Conservation (phyloP, 192 early-diverging fungal species). For the Coemansia sp. region DNA sequence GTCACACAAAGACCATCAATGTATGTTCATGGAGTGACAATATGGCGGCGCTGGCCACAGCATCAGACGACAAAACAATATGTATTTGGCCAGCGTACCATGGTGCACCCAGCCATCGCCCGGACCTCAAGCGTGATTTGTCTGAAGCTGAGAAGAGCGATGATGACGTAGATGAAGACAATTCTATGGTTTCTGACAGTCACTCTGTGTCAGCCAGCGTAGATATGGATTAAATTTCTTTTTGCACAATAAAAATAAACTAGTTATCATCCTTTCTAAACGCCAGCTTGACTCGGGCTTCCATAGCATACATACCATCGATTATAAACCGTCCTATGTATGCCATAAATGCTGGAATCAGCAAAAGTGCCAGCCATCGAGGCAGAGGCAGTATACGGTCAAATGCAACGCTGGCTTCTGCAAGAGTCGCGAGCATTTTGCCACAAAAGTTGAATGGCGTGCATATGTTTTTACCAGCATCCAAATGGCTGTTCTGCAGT, state of each 20-base stretch:
- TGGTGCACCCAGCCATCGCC: constrained; percentile 37
- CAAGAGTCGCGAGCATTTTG: constrained; percentile 21
- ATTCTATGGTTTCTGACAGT: constrained; percentile 10
- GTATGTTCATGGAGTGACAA: constrained; percentile 40
- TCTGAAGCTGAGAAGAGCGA: neutral
- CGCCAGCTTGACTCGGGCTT: constrained; percentile 3
- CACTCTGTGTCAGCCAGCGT: constrained; percentile 4
- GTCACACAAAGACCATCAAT: constrained; percentile 43
- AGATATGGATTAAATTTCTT: neutral
- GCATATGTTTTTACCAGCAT: constrained; percentile 21
- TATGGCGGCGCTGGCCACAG: constrained; percentile 37
- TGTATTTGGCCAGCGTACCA: constrained; percentile 49
- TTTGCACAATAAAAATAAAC: no score
- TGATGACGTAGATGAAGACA: constrained; percentile 5
- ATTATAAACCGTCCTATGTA: constrained; percentile 39
- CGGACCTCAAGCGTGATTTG: neutral
- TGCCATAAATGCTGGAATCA: constrained; percentile 38
- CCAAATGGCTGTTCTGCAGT: constrained; percentile 8
- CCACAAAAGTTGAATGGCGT: constrained; percentile 50
- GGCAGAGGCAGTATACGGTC: constrained; percentile 37
- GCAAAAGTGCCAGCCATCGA: constrained; percentile 43
- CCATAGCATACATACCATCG: constrained; percentile 38
- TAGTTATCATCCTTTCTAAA: neutral
- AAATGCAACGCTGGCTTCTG: constrained; percentile 27
- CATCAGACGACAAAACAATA: constrained; percentile 48